phyloP scores from a whole-genome alignment of 2,329 filamentous ascomycete species.

The Aspergillus glaucus region DNA sequence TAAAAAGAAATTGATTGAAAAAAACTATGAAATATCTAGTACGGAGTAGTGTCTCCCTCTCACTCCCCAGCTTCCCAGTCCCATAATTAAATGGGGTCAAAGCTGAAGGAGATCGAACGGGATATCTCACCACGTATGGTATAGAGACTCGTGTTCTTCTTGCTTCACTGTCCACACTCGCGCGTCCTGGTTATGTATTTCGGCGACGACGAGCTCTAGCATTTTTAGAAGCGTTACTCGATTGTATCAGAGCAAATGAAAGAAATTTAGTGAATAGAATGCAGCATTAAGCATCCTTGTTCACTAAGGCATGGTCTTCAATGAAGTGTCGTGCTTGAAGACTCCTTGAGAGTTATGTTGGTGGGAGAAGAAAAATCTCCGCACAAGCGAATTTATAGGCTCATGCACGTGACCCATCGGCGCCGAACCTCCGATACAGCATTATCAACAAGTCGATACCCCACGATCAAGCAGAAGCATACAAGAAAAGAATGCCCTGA shows the following conservation, averaged over 20 bases:
- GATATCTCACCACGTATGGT: constrained; percentile 22
- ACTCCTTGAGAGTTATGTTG: background rate
- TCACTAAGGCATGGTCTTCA: no score
- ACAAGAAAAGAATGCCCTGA: constrained; percentile 7
- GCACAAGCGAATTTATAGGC: constrained; percentile 11
- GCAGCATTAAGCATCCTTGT: background rate
- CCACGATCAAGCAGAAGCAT: background rate
- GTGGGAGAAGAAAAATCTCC: constrained; percentile 2
- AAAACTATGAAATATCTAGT: constrained; percentile 1
- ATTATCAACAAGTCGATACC: background rate
- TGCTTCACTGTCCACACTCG: constrained; percentile 55
- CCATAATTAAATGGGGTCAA: constrained; percentile 43
- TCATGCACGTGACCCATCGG: constrained; percentile 8
- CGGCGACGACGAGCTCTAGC: constrained; percentile 53
- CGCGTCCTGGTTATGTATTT: constrained; percentile 43
- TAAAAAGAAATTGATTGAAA: background rate
- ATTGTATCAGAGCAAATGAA: background rate
- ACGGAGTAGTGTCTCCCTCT: constrained; percentile 38
- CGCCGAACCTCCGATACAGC: constrained; percentile 4
- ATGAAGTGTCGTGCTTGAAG: no score
- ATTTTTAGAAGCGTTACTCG: constrained; percentile 40
- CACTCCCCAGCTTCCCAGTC: constrained; percentile 36
- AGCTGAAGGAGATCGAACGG: constrained; percentile 29
- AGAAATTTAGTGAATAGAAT: background rate
- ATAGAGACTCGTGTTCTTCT: constrained; percentile 38